Base-by-base conservation (phyloP, 2,329 filamentous ascomycete species). In the Coniosporium tulheliwenetii region DNA sequence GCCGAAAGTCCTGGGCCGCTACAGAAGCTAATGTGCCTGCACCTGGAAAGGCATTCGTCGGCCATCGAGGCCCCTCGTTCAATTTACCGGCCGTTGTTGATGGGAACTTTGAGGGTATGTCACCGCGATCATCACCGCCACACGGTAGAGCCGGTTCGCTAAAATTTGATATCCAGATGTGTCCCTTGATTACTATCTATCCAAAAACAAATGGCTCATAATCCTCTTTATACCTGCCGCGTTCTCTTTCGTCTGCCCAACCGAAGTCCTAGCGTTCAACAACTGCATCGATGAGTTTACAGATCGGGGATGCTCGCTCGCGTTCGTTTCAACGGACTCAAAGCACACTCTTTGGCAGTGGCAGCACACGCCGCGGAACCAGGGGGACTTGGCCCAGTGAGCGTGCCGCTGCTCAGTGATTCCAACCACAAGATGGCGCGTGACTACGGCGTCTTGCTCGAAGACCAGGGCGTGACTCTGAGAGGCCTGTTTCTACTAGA, bases 191-290 rank as follows among this genome's bases (percentile, higher is more conserved):
- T 43, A 48, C 47, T 66, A 62, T 52, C 59, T 56, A 29, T 52
- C 54, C 36, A 60, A 54, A 48, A 64, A 66, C 44, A 63, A 69
- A 61, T 71, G 76, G 76, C 69, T 79, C 44, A 65, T 79, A 50
- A 72, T 80, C 30, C 70, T 74, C 47, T 79, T 79, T 65, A 74
- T 79, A 57, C 76, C 76, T 43, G 75, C 77, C 62, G 75, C 77
- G 51, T 80, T 76, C 68, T 78, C 75, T 49, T 79, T 79, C 49
- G 74, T 79, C 54, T 79, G 75, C 64, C 73, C 73, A 26, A 75
- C 72, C 54, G 73, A 79, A 60, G 77, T 79, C 60, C 70, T 76
- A 52, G 73, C 75, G 52, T 79, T 73, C 63, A 74, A 71, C 57
- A 70, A 77, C 42, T 71, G 73, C 41, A 65, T 73, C n/a, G 55